Evolutionary conservation across 108 stramenopile species (phyloP).

Genomic region (Nitzschia palea): DNA sequence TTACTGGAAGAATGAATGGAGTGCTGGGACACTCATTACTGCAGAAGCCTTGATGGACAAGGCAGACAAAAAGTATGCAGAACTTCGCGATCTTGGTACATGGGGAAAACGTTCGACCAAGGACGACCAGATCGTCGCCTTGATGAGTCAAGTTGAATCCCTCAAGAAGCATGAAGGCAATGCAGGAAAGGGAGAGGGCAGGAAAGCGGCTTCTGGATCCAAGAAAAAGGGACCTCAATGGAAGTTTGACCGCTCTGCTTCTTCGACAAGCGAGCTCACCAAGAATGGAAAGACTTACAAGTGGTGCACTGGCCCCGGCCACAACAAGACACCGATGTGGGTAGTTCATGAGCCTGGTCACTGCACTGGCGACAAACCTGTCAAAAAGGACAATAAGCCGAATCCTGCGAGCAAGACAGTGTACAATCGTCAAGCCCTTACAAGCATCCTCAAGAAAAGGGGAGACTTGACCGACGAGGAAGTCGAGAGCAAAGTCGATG

Average conservation of each 20-base stretch:
- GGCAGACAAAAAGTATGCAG: background rate
- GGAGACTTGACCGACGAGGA: no score
- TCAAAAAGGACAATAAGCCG: no score
- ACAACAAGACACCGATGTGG: conserved; percentile 1
- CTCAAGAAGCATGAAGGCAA: background rate
- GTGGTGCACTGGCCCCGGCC: conserved; percentile 4
- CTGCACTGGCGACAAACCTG: background rate
- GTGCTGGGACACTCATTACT: no score
- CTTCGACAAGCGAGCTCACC: background rate
- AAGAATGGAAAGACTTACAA: background rate
- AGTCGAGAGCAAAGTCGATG: no score
- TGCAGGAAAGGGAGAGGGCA: no score
- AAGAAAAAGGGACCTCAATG: no score
- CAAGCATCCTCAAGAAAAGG: no score
- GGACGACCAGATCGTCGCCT: background rate
- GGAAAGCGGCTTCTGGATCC: no score
- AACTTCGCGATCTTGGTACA: background rate
- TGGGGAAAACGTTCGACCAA: background rate
- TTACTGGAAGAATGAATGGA: background rate
- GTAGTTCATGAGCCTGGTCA: background rate
- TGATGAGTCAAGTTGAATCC: background rate
- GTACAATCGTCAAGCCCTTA: no score
- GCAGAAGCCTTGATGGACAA: no score
- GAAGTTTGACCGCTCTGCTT: background rate
- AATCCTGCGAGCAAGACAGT: no score